Evolutionary conservation across 2,329 filamentous ascomycete genomes (phyloP), one percentile per base, ranked within the genome.

Genomic region (Phialophora macrospora): DNA sequence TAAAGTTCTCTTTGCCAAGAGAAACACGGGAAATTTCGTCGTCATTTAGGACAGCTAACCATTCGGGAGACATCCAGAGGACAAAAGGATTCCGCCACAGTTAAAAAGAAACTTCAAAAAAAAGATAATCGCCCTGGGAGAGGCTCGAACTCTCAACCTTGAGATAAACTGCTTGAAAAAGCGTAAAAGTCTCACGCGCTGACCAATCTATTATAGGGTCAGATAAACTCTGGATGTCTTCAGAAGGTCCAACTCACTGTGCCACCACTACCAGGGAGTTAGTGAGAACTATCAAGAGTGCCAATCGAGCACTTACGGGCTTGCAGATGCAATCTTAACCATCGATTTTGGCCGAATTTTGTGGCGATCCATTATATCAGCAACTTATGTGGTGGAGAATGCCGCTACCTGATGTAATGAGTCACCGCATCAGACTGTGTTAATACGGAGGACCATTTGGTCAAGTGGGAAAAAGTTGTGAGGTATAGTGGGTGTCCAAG

Each of bases 171-270:
- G 32, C 60, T 17, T 44, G 5, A 8, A 28, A n/a, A 8, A 24
- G 44, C n/a, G 22, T 71, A 71, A 71, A 69, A 71, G 69, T 71
- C 69, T 71, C 67, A 69, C 56, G 69, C 69, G 69, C 69, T 71
- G 62, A 69, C 69, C 69, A 69, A 71, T 71, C 30, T 30, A 30
- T 30, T 9, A 30, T 8, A 9, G 0, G 8, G 30, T 30, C 30
- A 30, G 30, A 30, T 9, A 9, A 9, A 9, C 2, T 9, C 28
- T 30, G 9, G 9, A 8, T 9, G 3, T 3, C 30, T 8, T 30
- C 30, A 1, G 30, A 9, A 9, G 30, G 8, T 30, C 9, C 8
- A 30, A 30, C 30, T 30, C 8, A 30, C 30, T 71, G 69, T 71
- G 69, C 69, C 69, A 71, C 67, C 65, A 51, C 24, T 24, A 24